phyloP scores from a whole-genome alignment of 2,329 filamentous ascomycete species.

The Epichloe brachyelytri region DNA sequence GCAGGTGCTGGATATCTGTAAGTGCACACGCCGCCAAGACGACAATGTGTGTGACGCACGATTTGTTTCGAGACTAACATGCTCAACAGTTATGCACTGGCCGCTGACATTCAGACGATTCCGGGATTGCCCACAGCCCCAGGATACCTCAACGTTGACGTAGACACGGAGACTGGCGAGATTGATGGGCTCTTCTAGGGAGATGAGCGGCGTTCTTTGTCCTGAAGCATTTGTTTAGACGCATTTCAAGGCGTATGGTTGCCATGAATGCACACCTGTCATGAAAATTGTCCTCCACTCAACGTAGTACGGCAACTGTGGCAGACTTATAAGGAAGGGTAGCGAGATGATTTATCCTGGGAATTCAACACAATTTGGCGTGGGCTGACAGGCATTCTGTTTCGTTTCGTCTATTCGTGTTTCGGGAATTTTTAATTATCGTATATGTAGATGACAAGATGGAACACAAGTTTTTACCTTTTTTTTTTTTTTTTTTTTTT shows the following conservation, averaged over 20 bases:
- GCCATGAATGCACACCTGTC: not conserved
- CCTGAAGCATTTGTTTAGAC: not conserved
- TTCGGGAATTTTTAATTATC: too few species aligned
- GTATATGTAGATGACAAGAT: too few species aligned
- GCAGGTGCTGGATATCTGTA: constrained; percentile 86
- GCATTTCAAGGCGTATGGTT: not conserved
- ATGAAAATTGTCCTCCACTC: constrained; percentile 2
- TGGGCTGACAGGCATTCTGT: not conserved
- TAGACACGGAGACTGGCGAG: constrained; percentile 69
- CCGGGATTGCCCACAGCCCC: constrained; percentile 89
- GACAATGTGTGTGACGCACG: not conserved
- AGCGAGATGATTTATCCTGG: not conserved
- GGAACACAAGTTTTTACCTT: too few species aligned
- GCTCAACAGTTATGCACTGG: constrained; percentile 64
- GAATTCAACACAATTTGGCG: constrained; percentile 3
- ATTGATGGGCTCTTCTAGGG: constrained; percentile 77
- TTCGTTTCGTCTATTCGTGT: too few species aligned
- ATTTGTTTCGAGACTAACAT: constrained; percentile 19
- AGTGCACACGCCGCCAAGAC: constrained; percentile 24
- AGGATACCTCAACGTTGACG: constrained; percentile 89
- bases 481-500: too few species aligned
- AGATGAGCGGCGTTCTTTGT: not conserved
- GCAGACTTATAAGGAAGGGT: not conserved
- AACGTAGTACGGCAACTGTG: constrained; percentile 4
- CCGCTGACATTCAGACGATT: constrained; percentile 96